These are phyloP conservation scores for Pythium phragmitis DNA, from an alignment of 352 stramenopile species.

Conservation along the genomic window DNA sequence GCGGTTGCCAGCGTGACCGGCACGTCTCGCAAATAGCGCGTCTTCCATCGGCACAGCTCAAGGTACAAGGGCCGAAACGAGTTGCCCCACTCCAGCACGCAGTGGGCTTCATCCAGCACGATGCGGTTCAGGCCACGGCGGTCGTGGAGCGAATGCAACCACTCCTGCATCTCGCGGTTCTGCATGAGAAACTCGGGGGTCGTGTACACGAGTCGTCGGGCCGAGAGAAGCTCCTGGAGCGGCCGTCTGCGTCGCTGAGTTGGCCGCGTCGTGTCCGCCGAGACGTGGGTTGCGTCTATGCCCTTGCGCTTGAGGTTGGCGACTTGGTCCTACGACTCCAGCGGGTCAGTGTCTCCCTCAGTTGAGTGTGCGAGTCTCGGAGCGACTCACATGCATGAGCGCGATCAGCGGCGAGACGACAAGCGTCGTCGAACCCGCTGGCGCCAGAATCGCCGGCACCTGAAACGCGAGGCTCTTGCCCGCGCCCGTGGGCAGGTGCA, in stretches of 20 bases:
- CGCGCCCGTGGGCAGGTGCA: constrained; percentile 71
- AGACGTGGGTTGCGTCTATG: constrained; percentile 48
- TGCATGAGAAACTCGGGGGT: constrained; percentile 77
- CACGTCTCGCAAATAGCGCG: constrained; percentile 39
- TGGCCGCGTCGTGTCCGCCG: constrained; percentile 27
- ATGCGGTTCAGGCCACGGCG: constrained; percentile 41
- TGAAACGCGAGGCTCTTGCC: constrained; percentile 86
- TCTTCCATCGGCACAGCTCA: constrained; percentile 58
- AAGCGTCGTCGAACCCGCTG: constrained; percentile 42
- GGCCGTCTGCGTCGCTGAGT: constrained; percentile 19
- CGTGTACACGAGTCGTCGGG: constrained; percentile 70
- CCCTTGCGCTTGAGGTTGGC: constrained; percentile 56
- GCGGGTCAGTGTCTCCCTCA: background rate
- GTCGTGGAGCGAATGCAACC: constrained; percentile 31
- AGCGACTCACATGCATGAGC: constrained; percentile 61
- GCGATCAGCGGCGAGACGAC: constrained; percentile 76
- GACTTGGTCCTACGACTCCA: constrained; percentile 59
- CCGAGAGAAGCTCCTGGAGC: constrained; percentile 38
- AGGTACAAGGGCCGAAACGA: constrained; percentile 74
- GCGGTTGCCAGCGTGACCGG: constrained; percentile 76
- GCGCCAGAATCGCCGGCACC: constrained; percentile 52
- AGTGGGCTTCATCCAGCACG: constrained; percentile 81
- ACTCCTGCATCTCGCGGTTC: constrained; percentile 57
- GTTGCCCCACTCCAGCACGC: constrained; percentile 78
- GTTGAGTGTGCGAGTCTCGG: background rate